phyloP scores from a whole-genome alignment of 129 eudicot genomes.

The Flaveria linearis region DNA sequence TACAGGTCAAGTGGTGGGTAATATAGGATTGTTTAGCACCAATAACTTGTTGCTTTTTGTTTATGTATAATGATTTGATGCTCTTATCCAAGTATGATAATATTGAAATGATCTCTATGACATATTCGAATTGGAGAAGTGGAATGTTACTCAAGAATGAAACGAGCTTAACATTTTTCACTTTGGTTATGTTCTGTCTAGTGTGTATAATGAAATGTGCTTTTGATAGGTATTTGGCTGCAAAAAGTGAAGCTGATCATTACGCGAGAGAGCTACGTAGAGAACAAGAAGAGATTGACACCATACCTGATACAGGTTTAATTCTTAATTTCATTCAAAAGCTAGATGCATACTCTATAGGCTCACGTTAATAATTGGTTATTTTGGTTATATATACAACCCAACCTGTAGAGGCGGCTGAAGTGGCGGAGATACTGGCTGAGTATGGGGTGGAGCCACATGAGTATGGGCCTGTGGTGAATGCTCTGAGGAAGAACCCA shows the following conservation, averaged over 20 bases:
- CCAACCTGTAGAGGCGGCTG: constrained; percentile 84
- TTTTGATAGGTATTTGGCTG: constrained; percentile 73
- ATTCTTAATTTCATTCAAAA: not conserved
- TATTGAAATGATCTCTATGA: not conserved
- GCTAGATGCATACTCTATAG: not conserved
- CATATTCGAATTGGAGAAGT: not conserved
- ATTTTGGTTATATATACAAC: not conserved
- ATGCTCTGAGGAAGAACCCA: constrained; percentile 85
- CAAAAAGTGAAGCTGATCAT: constrained; percentile 96
- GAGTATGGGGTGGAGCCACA: constrained; percentile 84
- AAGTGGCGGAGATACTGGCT: constrained; percentile 83
- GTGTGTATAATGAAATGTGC: constrained; percentile 19
- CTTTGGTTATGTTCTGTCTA: not conserved
- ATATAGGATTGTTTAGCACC: not conserved
- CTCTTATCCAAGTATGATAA: constrained; percentile 5
- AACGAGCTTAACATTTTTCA: not conserved
- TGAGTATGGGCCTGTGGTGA: constrained; percentile 86
- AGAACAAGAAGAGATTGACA: constrained; percentile 83
- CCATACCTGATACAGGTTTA: constrained; percentile 90
- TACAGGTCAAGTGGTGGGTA: too few relatives aligned
- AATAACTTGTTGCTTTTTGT: not conserved
- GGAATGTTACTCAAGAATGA: too few relatives aligned
- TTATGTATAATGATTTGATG: constrained; percentile 3
- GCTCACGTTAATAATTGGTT: not conserved
- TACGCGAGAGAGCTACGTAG: constrained; percentile 67